Conservation (phyloP, 139 green algal species). For the Astrephomene gubernaculifera region DNA sequence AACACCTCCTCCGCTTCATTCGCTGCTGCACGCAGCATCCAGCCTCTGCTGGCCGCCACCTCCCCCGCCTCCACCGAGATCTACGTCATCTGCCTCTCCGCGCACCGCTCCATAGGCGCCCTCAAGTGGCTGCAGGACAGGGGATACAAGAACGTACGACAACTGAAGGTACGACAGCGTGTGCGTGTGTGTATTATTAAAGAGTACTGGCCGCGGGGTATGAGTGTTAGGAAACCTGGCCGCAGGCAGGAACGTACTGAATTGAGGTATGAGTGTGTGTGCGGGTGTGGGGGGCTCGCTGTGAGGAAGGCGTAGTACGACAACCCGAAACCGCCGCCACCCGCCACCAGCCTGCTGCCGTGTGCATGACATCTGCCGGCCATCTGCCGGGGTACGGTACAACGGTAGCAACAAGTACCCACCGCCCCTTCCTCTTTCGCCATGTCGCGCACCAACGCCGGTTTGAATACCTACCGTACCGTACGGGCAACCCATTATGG, state of each 20-base stretch:
- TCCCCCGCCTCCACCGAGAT: conserved; percentile 2
- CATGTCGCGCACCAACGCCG: too few relatives aligned
- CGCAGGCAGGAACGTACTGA: neutral
- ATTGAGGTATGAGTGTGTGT: neutral
- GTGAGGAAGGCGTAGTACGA: neutral
- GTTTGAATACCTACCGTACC: too few relatives aligned
- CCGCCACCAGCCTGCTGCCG: too few relatives aligned
- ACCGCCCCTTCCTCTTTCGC: too few relatives aligned
- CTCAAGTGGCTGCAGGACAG: conserved; percentile 50
- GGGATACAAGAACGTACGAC: conserved; percentile 15
- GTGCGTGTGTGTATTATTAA: neutral
- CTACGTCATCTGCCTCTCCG: conserved; percentile 48
- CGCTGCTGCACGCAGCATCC: neutral
- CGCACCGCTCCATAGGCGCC: conserved; percentile 48
- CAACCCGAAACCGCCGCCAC: neutral
- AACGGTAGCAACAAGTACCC: too few relatives aligned
- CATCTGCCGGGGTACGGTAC: too few relatives aligned
- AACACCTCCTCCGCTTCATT: too few relatives aligned
- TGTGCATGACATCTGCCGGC: too few relatives aligned
- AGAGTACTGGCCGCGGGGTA: neutral
- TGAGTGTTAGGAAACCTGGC: neutral
- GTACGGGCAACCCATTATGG: too few relatives aligned
- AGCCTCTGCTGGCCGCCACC: neutral
- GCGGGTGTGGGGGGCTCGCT: neutral
- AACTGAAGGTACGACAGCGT: conserved; percentile 16